These are phyloP conservation scores for Phytophthora fragariaefolia DNA, from an alignment of 352 stramenopile species.

Conservation along the genomic window DNA sequence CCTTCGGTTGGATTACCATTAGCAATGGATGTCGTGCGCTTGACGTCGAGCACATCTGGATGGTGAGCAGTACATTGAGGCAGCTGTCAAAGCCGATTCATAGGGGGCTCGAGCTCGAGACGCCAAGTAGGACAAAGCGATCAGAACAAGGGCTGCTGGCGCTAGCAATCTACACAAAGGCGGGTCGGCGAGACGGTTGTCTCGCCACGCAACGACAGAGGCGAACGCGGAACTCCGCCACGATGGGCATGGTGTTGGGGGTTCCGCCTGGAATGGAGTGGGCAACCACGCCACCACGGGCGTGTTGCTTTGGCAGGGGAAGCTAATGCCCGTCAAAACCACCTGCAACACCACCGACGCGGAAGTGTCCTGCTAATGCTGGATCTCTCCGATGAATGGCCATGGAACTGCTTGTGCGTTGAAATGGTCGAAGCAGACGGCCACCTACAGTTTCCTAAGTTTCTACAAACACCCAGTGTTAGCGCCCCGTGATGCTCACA, in stretches of 20 bases:
- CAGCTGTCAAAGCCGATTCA: slow-evolving; percentile 23
- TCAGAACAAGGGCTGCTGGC: neutral
- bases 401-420: neutral
- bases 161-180: neutral
- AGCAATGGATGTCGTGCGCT: slow-evolving; percentile 27
- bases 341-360: slow-evolving; percentile 11
- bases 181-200: neutral
- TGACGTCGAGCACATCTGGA: slow-evolving; percentile 21
- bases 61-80: slow-evolving; percentile 24
- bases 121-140: neutral
- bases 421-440: slow-evolving; percentile 16
- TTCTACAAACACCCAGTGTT: no score
- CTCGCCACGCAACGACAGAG: neutral
- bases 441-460: no score
- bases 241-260: slow-evolving; percentile 7
- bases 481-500: no score
- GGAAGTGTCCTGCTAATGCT: slow-evolving; percentile 11
- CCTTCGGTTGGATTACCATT: slow-evolving; percentile 25
- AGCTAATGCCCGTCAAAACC: slow-evolving; percentile 19
- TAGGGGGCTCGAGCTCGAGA: no score
- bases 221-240: neutral
- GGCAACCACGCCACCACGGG: neutral
- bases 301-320: slow-evolving; percentile 15
- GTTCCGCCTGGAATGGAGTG: neutral
- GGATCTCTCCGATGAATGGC: neutral